These are phyloP conservation scores for Penicillium verhagenii DNA, from an alignment of 495 filamentous ascomycete species.

Conservation along the genomic window DNA sequence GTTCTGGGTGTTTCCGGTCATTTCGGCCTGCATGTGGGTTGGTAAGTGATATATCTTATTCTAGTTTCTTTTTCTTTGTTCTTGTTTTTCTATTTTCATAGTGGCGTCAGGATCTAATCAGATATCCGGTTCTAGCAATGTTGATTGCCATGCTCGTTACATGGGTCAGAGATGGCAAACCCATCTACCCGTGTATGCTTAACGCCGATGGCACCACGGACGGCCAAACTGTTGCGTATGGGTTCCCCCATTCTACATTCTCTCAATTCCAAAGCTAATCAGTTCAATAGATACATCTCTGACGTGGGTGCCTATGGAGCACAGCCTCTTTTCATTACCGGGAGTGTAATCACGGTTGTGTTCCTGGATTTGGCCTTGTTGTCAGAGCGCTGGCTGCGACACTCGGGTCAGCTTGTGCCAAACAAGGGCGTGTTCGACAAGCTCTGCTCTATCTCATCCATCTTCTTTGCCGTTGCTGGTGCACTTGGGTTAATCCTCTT, in stretches of 20 bases:
- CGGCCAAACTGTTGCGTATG: conserved; percentile 71
- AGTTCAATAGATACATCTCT: conserved; percentile 54
- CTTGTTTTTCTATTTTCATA: background rate
- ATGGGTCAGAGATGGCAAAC: conserved; percentile 64
- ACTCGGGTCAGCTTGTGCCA: conserved; percentile 66
- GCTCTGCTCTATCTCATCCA: conserved; percentile 62
- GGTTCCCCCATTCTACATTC: background rate
- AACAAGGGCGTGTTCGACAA: conserved; percentile 71
- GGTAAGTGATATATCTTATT: conserved; percentile 48
- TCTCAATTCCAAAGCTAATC: background rate
- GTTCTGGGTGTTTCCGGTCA: conserved; percentile 75
- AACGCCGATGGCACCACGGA: conserved; percentile 12
- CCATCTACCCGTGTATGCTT: conserved; percentile 65
- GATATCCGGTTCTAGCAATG: conserved; percentile 46
- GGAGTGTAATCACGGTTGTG: conserved; percentile 74
- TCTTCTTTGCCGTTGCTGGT: conserved; percentile 73
- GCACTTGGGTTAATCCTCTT: conserved; percentile 78
- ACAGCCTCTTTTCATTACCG: conserved; percentile 86
- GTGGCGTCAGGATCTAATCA: conserved; percentile 11
- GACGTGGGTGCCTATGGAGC: conserved; percentile 74
- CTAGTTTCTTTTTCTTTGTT: conserved; percentile 11
- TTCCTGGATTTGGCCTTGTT: conserved; percentile 81
- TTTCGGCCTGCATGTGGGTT: conserved; percentile 80
- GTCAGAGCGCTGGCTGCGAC: conserved; percentile 79
- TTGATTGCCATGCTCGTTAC: conserved; percentile 65